Base-by-base conservation (phyloP, 129 eudicot genomes). In the Ambrosia artemisiifolia region DNA sequence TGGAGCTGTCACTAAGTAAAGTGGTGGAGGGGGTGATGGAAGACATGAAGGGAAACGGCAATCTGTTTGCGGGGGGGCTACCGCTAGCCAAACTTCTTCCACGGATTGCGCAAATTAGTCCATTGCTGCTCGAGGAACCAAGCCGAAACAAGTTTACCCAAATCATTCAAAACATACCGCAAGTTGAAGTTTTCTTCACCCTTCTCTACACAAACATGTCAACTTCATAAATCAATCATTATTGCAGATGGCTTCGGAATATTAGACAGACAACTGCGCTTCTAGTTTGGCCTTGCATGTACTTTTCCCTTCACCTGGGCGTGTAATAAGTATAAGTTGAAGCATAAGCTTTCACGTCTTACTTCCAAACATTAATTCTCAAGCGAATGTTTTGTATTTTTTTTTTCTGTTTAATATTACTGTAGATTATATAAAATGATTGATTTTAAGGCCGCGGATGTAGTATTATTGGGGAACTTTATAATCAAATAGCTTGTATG, bases 111-210 rank as follows among this genome's bases (percentile, higher is more conserved):
- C 91, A 85, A 35, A 81, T 82, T 73, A 80, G 92, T 69, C 89
- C 86, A 7, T 69, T 70, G 14, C 75, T 87, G 43, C 91, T 94
- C 8, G 84, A 85, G 69, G 87, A 94, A 79, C 85, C 96, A 32
- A 74, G 79, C 70, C 78, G 83, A 24, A 83, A 82, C 69, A 81
- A 80, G 79, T 94, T 82, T 66, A 77, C 86, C 65, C 83, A 88
- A 40, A 81, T 80, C 14, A 83, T 94, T 66, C 78, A 74, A 73
- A 81, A 63, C 74, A 84, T 90, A 64, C 95, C 95, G 0, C 85
- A 89, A 80, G 96, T 90, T 49, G 97, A 90, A 75, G 76, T 82
- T 68, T 94, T 94, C 82, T 94, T 90, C 89, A 87, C 96, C 47
- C 83, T 89, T 46, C 88, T 89, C 17, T 93, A 93, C 73, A 75